Conservation (phyloP, 108 stramenopile genomes). For the Skeletonema tropicum region DNA sequence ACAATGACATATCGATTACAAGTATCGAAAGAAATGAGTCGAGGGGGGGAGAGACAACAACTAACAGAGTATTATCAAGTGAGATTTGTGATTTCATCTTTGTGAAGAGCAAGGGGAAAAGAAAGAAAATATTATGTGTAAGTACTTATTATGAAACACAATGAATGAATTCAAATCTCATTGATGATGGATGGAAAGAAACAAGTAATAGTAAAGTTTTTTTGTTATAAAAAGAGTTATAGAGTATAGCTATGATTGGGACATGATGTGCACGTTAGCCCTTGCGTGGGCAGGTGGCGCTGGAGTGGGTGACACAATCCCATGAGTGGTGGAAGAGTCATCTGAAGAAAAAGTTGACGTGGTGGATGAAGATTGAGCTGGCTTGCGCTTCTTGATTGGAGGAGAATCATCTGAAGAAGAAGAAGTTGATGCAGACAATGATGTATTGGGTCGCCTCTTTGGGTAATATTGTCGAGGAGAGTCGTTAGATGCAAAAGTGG, state of each 20-base stretch:
- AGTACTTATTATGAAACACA: neutral
- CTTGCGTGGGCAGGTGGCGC: neutral
- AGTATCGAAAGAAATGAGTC: neutral
- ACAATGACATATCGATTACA: neutral
- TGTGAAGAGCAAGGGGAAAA: too few species aligned
- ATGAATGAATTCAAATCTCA: neutral
- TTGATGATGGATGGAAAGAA: neutral
- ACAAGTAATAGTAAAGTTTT: neutral
- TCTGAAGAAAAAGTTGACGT: too few species aligned
- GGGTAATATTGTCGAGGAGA: too few species aligned
- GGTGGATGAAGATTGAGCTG: too few species aligned
- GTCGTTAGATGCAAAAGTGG: too few species aligned
- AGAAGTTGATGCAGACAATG: too few species aligned
- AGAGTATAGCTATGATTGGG: neutral
- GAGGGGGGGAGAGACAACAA: neutral
- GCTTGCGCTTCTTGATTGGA: too few species aligned
- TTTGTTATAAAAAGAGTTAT: conserved; percentile 3
- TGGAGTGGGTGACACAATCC: neutral
- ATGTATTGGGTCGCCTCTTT: too few species aligned
- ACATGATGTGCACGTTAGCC: neutral
- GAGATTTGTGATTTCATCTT: neutral
- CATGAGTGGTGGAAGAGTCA: too few species aligned
- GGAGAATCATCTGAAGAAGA: too few species aligned
- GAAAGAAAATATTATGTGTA: neutral
- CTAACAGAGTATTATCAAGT: neutral